phyloP scores from a whole-genome alignment of 2,329 filamentous ascomycete genomes.

The Clonostachys chloroleuca region DNA sequence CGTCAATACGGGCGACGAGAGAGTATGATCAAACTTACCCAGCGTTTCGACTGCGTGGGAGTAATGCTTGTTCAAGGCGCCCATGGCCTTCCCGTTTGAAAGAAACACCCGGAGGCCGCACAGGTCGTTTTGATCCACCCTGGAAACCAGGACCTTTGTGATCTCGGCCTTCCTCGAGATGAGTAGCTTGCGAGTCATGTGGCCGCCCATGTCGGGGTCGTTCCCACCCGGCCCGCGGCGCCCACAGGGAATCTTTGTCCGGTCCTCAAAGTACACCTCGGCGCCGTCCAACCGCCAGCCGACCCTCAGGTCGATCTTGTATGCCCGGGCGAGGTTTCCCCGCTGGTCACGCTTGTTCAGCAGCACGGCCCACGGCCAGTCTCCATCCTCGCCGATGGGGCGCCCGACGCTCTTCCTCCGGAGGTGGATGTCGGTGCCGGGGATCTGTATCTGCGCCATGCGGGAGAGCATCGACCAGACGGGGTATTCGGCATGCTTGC shows the following conservation, averaged over 20 bases:
- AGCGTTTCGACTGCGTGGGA: no score
- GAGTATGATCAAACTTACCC: no score
- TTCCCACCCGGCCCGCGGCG: slow-evolving; percentile 11
- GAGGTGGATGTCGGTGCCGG: slow-evolving; percentile 28
- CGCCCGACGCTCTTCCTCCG: slow-evolving; percentile 25
- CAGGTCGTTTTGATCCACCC: not conserved
- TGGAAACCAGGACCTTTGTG: slow-evolving; percentile 11
- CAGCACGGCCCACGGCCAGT: slow-evolving; percentile 22
- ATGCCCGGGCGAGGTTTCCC: slow-evolving; percentile 26
- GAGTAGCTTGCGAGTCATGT: slow-evolving; percentile 16
- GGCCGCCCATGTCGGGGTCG: slow-evolving; percentile 16
- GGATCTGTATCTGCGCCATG: slow-evolving; percentile 25
- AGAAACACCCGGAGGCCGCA: slow-evolving; percentile 14
- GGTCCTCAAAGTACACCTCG: slow-evolving; percentile 37
- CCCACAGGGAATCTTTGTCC: slow-evolving; percentile 33
- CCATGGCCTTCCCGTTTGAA: slow-evolving; percentile 9
- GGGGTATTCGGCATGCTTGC: slow-evolving; percentile 23
- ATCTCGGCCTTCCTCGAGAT: slow-evolving; percentile 15
- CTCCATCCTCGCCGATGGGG: slow-evolving; percentile 8
- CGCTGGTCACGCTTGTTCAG: slow-evolving; percentile 18
- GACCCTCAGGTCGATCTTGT: slow-evolving; percentile 36
- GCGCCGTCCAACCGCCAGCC: slow-evolving; percentile 38
- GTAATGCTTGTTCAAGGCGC: slow-evolving; percentile 8
- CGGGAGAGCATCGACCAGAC: slow-evolving; percentile 24
- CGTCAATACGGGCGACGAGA: no score